Conservation (phyloP, 1,139 yeast species). For the Lodderomyces beijingensis region DNA sequence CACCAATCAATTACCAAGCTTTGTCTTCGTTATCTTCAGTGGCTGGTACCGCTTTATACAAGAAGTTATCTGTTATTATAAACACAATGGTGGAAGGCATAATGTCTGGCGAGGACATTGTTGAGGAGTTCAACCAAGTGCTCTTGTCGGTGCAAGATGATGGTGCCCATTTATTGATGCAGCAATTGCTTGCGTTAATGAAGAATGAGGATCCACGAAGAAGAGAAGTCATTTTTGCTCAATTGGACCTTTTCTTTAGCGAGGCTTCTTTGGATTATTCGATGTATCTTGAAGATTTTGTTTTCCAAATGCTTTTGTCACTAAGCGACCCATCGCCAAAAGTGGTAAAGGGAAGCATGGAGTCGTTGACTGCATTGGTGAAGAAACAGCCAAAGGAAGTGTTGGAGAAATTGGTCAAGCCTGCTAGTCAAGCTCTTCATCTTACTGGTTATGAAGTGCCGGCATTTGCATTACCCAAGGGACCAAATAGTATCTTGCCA, state of each 20-base stretch:
- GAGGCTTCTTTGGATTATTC: slow-evolving; percentile 67
- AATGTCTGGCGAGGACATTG: slow-evolving; percentile 36
- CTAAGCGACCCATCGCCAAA: slow-evolving; percentile 66
- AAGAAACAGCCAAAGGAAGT: slow-evolving; percentile 71
- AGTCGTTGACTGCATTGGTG: slow-evolving; percentile 61
- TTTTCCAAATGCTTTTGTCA: slow-evolving; percentile 63
- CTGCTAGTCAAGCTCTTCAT: slow-evolving; percentile 70
- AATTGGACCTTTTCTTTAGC: slow-evolving; percentile 69
- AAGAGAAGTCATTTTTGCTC: slow-evolving; percentile 63
- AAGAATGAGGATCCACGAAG: slow-evolving; percentile 70
- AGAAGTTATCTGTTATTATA: slow-evolving; percentile 65
- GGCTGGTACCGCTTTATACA: slow-evolving; percentile 81
- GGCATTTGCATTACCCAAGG: slow-evolving; percentile 77
- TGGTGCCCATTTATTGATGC: slow-evolving; percentile 82
- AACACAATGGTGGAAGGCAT: slow-evolving; percentile 67
- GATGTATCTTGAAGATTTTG: slow-evolving; percentile 71
- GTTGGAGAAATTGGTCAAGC: slow-evolving; percentile 71
- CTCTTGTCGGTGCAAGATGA: slow-evolving; percentile 73
- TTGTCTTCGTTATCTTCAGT: slow-evolving; percentile 90
- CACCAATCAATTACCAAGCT: slow-evolving; percentile 81
- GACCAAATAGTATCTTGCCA: slow-evolving; percentile 85
- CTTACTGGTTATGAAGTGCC: slow-evolving; percentile 68
- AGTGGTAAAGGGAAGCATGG: slow-evolving; percentile 68
- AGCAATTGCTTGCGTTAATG: slow-evolving; percentile 69
- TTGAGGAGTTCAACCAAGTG: slow-evolving; percentile 61